Evolutionary conservation across 108 stramenopile species (phyloP).

Genomic region (Skeletonema potamos): DNA sequence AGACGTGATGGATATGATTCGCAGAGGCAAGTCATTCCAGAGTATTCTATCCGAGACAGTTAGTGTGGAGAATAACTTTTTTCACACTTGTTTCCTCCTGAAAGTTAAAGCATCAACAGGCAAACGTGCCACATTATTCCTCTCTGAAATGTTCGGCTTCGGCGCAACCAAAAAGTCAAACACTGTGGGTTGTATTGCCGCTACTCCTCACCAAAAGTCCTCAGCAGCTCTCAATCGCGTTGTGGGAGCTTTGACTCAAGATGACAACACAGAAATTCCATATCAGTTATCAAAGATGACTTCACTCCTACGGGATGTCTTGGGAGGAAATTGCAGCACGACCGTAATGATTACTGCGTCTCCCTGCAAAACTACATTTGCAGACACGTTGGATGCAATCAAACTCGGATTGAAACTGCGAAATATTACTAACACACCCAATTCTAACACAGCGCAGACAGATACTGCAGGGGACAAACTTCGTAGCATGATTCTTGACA

Average conservation of each 20-base stretch:
- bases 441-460: neutral
- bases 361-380: slow-evolving; percentile 1
- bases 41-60: slow-evolving; percentile 1
- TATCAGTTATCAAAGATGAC: slow-evolving; percentile 10
- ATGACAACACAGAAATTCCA: neutral
- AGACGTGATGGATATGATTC: slow-evolving; percentile 3
- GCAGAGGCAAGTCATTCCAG: slow-evolving; percentile 5
- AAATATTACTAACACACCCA: neutral
- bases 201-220: neutral
- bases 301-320: slow-evolving; percentile 10
- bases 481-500: neutral
- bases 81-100: slow-evolving; percentile 9
- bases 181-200: neutral
- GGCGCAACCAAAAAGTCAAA: neutral
- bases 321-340: slow-evolving; percentile 12
- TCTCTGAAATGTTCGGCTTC: neutral
- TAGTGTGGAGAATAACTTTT: slow-evolving; percentile 3
- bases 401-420: slow-evolving; percentile 8
- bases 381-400: slow-evolving; percentile 7
- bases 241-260: neutral
- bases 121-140: neutral
- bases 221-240: slow-evolving; percentile 2
- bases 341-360: slow-evolving; percentile 9
- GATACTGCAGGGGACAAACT: neutral
- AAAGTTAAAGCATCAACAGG: neutral